Base-by-base conservation (phyloP, 1,139 yeast genomes). In the Kodamaea suecica region DNA sequence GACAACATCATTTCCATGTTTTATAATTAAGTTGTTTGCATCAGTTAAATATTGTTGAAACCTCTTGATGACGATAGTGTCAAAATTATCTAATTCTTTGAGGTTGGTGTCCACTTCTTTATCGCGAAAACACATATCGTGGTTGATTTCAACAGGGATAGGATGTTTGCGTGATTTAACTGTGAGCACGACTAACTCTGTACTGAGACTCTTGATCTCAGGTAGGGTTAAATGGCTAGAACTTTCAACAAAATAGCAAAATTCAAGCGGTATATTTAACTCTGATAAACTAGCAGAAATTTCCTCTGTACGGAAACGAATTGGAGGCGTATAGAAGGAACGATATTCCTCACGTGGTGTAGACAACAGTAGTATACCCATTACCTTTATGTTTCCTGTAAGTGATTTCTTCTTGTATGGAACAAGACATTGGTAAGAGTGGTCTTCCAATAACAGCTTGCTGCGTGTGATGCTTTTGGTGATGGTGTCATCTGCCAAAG, bases 91-190 rank as follows among this genome's bases (percentile, higher is more conserved):
- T 14, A 40, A 30, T n/a, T 57, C 66, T 5, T 52, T 47, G 27
- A 45, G 39, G 23, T 51, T 57, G 15, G 39, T 38, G 8, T 54
- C 58, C 5, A 58, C 53, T 17, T 46, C 51, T 29, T 53, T 52
- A 27, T 49, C 53, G 7, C 47, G 34, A 41, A 59, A 64, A 10
- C 69, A 50, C 51, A 66, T 55, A 29, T 61, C 66, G 42, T 66
- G 73, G 41, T 61, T 63, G 34, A 70, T 53, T 39, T 69, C 74
- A 12, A 69, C 42, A 1, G 75, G 75, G 13, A 69, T 59, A 9
- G 57, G 54, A 19, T 48, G 42, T 30, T 55, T 54, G 8, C 53
- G 52, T 2, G 73, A 61, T 28, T 58, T 48, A 10, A 67, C 42
- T 1, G 72, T 62, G 10, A 60, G 43, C 1, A 56, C 68, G 8